These are phyloP conservation scores for Alternaria incomplexa DNA, from an alignment of 2,329 filamentous ascomycete genomes.

Conservation along the genomic window DNA sequence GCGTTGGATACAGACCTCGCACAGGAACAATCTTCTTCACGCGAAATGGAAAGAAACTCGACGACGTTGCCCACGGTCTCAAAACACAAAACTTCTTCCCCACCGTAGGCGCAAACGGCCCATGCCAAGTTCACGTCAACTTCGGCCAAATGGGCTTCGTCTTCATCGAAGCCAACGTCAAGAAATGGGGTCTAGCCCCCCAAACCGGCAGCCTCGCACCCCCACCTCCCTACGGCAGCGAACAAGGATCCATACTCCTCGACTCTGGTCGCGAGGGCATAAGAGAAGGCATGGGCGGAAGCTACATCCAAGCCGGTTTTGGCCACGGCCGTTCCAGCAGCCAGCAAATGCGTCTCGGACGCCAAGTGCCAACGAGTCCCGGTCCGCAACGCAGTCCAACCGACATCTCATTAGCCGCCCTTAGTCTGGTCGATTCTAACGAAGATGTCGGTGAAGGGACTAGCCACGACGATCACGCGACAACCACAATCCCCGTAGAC, in stretches of 20 bases:
- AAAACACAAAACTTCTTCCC: slow-evolving; percentile 98
- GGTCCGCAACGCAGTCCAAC: slow-evolving; percentile 90
- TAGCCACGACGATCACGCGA: slow-evolving; percentile 52
- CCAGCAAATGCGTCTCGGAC: slow-evolving; percentile 74
- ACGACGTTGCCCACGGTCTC: slow-evolving; percentile 90
- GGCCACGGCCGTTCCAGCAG: slow-evolving; percentile 77
- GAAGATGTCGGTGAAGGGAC: slow-evolving; percentile 76
- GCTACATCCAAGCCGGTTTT: slow-evolving; percentile 53
- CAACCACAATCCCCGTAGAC: slow-evolving; percentile 17
- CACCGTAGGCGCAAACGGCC: slow-evolving; percentile 93
- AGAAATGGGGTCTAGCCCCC: slow-evolving; percentile 98
- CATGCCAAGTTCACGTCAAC: slow-evolving; percentile 92
- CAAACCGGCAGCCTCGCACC: slow-evolving; percentile 95
- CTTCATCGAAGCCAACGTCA: slow-evolving; percentile 98
- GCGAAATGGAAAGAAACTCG: slow-evolving; percentile 94
- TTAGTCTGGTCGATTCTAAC: slow-evolving; percentile 72
- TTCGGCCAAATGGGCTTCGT: slow-evolving; percentile 98
- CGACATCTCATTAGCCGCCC: slow-evolving; percentile 90
- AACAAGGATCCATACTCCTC: slow-evolving; percentile 93
- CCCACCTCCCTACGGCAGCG: slow-evolving; percentile 93
- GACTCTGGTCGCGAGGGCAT: slow-evolving; percentile 72
- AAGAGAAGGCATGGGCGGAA: slow-evolving; percentile 59
- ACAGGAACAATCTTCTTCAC: slow-evolving; percentile 98
- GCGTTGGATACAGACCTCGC: slow-evolving; percentile 91
- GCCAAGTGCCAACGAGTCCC: slow-evolving; percentile 77